phyloP scores from a whole-genome alignment of 164 flowering plant species.

The Vitis vinifera region DNA sequence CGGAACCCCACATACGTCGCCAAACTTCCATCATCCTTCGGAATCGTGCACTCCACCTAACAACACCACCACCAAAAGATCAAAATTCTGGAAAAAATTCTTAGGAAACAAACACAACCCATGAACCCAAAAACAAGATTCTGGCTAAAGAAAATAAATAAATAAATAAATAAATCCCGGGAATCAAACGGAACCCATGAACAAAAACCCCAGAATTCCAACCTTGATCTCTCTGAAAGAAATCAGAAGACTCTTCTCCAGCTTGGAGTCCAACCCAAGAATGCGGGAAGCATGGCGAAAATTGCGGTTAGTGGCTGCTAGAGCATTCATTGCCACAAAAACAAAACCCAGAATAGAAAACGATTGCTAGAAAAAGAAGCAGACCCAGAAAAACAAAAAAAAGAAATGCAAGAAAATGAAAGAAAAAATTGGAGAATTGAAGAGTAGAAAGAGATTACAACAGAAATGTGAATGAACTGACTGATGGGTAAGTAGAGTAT shows the following conservation, averaged over 20 bases:
- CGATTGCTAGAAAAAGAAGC: background rate
- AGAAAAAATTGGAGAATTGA: too few species aligned
- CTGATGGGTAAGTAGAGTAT: background rate
- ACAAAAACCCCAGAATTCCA: background rate
- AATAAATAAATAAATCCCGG: background rate
- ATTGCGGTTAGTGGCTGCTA: slow-evolving; percentile 72
- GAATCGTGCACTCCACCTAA: slow-evolving; percentile 95
- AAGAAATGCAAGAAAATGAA: background rate
- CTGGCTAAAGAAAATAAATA: too few species aligned
- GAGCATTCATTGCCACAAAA: slow-evolving; percentile 54
- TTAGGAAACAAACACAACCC: slow-evolving; percentile 8
- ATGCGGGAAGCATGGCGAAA: slow-evolving; percentile 63
- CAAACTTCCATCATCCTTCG: slow-evolving; percentile 84
- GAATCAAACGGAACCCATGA: slow-evolving; percentile 7
- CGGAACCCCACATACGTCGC: slow-evolving; percentile 84
- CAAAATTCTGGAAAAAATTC: background rate
- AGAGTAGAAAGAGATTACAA: background rate
- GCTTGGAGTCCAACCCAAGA: slow-evolving; percentile 75
- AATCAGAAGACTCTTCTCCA: slow-evolving; percentile 69
- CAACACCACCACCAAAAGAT: background rate
- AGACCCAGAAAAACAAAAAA: background rate
- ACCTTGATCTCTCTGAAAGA: slow-evolving; percentile 84
- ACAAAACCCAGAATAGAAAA: background rate
- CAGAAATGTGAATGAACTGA: background rate
- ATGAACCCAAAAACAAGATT: background rate